Evolutionary conservation across 768 basidiomycete species (phyloP).

Genomic region (Leccinum broughii): DNA sequence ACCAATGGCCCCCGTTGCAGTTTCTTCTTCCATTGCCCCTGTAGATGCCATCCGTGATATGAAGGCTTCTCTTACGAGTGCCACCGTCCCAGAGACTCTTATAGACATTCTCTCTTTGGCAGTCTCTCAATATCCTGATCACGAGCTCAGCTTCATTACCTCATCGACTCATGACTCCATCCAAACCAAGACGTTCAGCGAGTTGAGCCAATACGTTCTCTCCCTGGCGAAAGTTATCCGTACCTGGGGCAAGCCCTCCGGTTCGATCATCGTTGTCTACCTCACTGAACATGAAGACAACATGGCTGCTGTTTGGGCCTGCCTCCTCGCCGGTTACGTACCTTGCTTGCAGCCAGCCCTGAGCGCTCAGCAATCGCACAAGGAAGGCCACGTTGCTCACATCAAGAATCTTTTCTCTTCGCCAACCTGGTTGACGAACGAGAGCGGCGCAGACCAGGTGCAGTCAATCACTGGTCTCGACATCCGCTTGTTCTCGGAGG

Average conservation of each 20-base stretch:
- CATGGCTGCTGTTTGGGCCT: constrained; percentile 35
- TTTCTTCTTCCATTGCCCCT: constrained; percentile 11
- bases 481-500: constrained; percentile 26
- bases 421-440: constrained; percentile 33
- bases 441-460: constrained; percentile 29
- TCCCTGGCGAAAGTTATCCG: constrained; percentile 25
- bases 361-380: constrained; percentile 34
- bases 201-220: constrained; percentile 18
- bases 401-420: constrained; percentile 32
- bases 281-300: constrained; percentile 36
- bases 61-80: constrained; percentile 15
- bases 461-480: constrained; percentile 25
- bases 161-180: constrained; percentile 34
- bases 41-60: constrained; percentile 11
- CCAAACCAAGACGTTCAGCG: constrained; percentile 25
- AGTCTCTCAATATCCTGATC: constrained; percentile 22
- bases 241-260: constrained; percentile 26
- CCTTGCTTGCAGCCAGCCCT: constrained; percentile 36
- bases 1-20: constrained; percentile 20
- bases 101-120: constrained; percentile 26
- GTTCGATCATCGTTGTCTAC: constrained; percentile 30
- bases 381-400: constrained; percentile 31
- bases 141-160: constrained; percentile 28
- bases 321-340: constrained; percentile 31
- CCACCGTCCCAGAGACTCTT: constrained; percentile 19